Percentiles rank a stretch among this genome's conserved stretches.
These are phyloP conservation scores for Picea glauca DNA, from an alignment of 75 land plant genomes.

Conservation along the genomic window DNA sequence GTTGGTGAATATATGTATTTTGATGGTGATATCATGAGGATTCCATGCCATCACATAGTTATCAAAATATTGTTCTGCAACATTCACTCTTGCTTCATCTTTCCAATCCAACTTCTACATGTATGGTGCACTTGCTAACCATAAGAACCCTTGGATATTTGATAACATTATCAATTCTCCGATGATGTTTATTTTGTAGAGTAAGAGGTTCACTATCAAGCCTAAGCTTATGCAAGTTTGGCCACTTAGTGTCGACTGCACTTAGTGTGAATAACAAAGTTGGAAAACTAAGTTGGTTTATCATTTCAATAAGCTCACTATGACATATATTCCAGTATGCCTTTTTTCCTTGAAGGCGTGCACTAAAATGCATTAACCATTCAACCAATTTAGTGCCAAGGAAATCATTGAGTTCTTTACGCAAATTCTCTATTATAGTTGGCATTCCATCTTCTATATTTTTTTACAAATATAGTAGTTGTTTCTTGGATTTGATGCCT, in stretches of 20 bases:
- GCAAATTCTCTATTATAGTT: too few relatives aligned
- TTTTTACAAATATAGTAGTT: too few relatives aligned
- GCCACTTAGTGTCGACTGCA: neutral
- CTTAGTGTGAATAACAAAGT: neutral
- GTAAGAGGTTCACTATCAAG: neutral
- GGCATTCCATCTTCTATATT: too few relatives aligned
- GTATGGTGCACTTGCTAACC: neutral
- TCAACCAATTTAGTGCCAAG: too few relatives aligned
- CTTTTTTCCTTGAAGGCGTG: too few relatives aligned
- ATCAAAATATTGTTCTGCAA: neutral
- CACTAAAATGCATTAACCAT: too few relatives aligned
- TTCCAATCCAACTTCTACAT: neutral
- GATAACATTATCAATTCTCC: neutral
- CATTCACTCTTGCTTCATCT: neutral
- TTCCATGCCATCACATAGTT: neutral
- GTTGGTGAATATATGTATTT: neutral
- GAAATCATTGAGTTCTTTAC: too few relatives aligned
- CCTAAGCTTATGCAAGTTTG: neutral
- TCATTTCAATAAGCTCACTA: too few relatives aligned
- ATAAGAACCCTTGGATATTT: neutral
- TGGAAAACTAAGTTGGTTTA: neutral
- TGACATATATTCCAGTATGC: too few relatives aligned
- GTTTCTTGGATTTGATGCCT: too few relatives aligned
- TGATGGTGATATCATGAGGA: neutral
- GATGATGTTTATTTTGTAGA: neutral